Percentiles rank a stretch among this genome's conserved stretches.
Conservation (phyloP, 495 filamentous ascomycete genomes). For the Hypoxylon lenormandii region DNA sequence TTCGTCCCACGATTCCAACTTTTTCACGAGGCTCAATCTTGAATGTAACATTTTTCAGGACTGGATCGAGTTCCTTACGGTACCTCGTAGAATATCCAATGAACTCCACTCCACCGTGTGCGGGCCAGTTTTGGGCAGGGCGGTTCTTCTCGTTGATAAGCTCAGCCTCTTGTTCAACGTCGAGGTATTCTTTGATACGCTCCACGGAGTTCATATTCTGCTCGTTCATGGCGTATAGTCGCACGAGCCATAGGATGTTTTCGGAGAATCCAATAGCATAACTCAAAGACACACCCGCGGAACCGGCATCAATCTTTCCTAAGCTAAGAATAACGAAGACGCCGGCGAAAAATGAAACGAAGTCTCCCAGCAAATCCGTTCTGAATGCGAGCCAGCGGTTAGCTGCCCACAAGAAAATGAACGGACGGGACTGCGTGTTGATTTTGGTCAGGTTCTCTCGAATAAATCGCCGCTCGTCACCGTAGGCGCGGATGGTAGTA, state of each 20-base stretch:
- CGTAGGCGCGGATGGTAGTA: slow-evolving; percentile 97
- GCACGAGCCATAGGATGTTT: slow-evolving; percentile 95
- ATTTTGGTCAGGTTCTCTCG: slow-evolving; percentile 90
- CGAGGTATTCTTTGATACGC: slow-evolving; percentile 94
- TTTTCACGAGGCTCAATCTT: slow-evolving; percentile 88
- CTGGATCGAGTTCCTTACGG: slow-evolving; percentile 84
- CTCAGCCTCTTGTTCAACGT: slow-evolving; percentile 92
- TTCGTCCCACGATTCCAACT: slow-evolving; percentile 95
- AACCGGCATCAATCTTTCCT: slow-evolving; percentile 88
- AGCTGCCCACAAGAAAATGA: slow-evolving; percentile 96
- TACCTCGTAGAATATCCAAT: slow-evolving; percentile 89
- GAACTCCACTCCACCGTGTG: slow-evolving; percentile 86
- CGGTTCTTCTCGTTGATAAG: slow-evolving; percentile 81
- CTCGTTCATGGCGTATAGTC: slow-evolving; percentile 94
- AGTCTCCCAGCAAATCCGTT: slow-evolving; percentile 87
- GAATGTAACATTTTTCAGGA: slow-evolving; percentile 85
- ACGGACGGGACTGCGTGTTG: slow-evolving; percentile 90
- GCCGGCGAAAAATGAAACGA: slow-evolving; percentile 94
- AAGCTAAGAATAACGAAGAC: slow-evolving; percentile 87
- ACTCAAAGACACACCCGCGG: slow-evolving; percentile 94
- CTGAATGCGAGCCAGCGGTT: slow-evolving; percentile 97
- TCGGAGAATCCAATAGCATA: slow-evolving; percentile 98
- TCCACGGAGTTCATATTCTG: slow-evolving; percentile 99
- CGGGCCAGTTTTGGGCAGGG: slow-evolving; percentile 84
- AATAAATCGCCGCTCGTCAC: slow-evolving; percentile 91